Base-by-base conservation (phyloP, 306 rosid genomes). In the Quercus mongolica region DNA sequence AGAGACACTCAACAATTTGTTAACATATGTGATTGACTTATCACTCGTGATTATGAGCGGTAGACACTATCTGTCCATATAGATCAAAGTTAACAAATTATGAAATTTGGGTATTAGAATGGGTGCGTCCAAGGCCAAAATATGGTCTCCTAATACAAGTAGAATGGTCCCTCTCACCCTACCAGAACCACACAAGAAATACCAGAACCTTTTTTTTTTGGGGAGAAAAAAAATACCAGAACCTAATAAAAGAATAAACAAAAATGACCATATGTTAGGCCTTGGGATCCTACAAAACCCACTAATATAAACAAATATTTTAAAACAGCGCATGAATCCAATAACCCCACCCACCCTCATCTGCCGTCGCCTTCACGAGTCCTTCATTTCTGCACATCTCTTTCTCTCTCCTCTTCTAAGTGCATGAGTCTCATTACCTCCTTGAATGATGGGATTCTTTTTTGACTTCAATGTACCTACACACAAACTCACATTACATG, bases 361-460 rank as follows among this genome's bases (percentile, higher is more conserved):
- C 87, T 87, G 90, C 97, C 98, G 97, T 96, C 86, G 94, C 94
- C 96, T 93, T 93, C 97, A 93, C 98, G 93, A 88, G 98, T 85
- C 93, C 88, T 91, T 85, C 91, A 81, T 77, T 85, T 81, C 70
- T 74, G 77, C 77, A 38, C 65, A 46, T 69, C 74, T 70, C 56
- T 75, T 52, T 82, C 64, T 78, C 63, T 12, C 77, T 74, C 67
- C 61, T 49, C 68, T 15, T 35, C 61, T 56, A 83, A 73, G 75
- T 85, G 79, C 89, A 74, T 63, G 44, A 49, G 63, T 38, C 80
- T 77, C 80, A 72, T 83, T 82, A 5, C 74, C 77, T 85, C 89
- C 97, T 90, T 49, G 90, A 67, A 78, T 83, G 67, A 19, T 51
- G 96, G 89, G 85, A 77, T 89, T 82, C 78, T 73, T 62, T 77